A percentile compares a stretch with the other conserved stretches of the same genome.
Conservation (phyloP, 345 rosid species). For the Eucalyptus shirleyi region DNA sequence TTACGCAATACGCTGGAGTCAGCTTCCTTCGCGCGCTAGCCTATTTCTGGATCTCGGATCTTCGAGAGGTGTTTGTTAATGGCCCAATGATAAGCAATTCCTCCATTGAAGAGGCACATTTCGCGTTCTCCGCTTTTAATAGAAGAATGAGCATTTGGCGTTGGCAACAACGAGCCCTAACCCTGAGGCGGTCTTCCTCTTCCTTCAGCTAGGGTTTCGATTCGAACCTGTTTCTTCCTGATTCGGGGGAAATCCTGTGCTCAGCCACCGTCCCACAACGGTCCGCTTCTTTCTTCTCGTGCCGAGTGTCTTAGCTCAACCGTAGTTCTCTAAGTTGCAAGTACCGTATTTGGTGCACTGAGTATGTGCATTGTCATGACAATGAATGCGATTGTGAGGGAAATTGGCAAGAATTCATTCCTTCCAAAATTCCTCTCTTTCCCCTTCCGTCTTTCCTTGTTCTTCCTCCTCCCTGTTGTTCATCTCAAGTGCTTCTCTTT, state of each 20-base stretch:
- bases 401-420: not conserved
- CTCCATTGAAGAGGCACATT: not conserved
- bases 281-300: not conserved
- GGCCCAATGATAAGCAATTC: not conserved
- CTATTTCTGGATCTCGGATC: not conserved
- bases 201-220: not conserved
- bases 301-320: not conserved
- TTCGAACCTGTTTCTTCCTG: not conserved
- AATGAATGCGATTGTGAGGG: not conserved
- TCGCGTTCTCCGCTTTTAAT: not conserved
- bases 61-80: not conserved
- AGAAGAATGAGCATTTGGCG: not conserved
- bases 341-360: not conserved
- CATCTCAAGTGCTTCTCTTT: not conserved
- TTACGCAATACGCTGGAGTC: not conserved
- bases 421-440: not conserved
- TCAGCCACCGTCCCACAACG: not conserved
- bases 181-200: not conserved
- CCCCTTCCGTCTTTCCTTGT: not conserved
- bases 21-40: not conserved
- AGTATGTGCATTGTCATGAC: not conserved
- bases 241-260: not conserved
- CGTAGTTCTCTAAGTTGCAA: not conserved
- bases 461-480: not conserved
- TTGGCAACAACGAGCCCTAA: not conserved